Evolutionary conservation across 331 rosid species (phyloP), one percentile per base, ranked within the genome.

Genomic region (Rosa hybrid): DNA sequence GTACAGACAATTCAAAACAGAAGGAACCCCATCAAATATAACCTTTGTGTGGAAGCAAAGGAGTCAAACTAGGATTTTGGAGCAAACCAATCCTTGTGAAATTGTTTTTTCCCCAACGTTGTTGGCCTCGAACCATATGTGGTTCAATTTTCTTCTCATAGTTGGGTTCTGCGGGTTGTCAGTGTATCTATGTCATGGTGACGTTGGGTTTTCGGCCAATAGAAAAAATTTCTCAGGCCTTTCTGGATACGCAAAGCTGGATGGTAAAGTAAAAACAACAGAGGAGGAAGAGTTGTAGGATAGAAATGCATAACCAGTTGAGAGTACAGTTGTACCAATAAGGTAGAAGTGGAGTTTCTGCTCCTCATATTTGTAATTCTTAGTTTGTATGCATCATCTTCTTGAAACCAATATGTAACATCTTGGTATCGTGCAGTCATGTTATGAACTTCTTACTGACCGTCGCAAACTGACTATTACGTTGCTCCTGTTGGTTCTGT

Each of bases 11-110:
- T 80, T 69, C 84, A 70, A 95, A 90, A 77, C 87, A 80, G 83
- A 83, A 86, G 83, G 89, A 87, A 82, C 78, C 94, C 71, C 94
- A 82, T 71, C 92, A 88, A 76, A 76, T 92, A 76, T 91, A 78
- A 78, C 86, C 72, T 84, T 59, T 77, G 53, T 69, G 20, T 82
- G 65, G 81, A 84, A 79, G 60, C 62, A 17, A 74, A 53, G 50
- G 67, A 67, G 74, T 77, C 76, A 69, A 49, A 78, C 60, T 49
- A 49, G 76, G 46, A 81, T 86, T 77, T 78, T 60, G 59, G 50
- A 75, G 87, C 64, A 65, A 20, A 59, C 64, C 21, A 81, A 77
- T 76, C 71, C 56, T 56, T 56, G 60, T 79, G 86, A 69, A 72
- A 39, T 34, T 39, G 14, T 77, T 79, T 79, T 56, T 49, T 30